Evolutionary conservation across 305 asterid genomes (phyloP).

Genomic region (Fraxinus ornus): DNA sequence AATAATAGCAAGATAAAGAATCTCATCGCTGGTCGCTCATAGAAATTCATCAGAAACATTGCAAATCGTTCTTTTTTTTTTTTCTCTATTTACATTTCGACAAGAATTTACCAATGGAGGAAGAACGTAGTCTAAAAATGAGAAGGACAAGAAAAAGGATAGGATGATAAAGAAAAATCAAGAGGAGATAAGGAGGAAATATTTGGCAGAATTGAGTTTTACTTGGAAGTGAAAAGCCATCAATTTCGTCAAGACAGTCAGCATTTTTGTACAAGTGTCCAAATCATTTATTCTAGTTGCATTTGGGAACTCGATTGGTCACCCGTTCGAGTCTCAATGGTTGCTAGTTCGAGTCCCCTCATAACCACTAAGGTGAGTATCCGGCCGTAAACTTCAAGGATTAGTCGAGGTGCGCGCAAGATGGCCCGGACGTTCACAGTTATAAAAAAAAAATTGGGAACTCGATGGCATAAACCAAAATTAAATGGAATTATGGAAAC

Average conservation of each 20-base stretch:
- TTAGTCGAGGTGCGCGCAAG: too few relatives aligned
- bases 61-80: background rate
- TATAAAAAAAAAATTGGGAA: too few relatives aligned
- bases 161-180: background rate
- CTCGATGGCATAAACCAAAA: background rate
- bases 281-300: background rate
- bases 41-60: constrained; percentile 6
- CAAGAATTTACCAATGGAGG: background rate
- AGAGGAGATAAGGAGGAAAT: background rate
- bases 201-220: background rate
- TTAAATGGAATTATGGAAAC: background rate
- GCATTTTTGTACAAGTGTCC: background rate
- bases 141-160: background rate
- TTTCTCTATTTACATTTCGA: background rate
- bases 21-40: constrained; percentile 1
- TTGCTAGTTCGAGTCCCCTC: too few relatives aligned
- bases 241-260: background rate
- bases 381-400: too few relatives aligned
- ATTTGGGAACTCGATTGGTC: too few relatives aligned
- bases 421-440: too few relatives aligned
- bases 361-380: too few relatives aligned
- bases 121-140: background rate
- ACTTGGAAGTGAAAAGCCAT: background rate
- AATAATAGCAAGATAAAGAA: constrained; percentile 9
- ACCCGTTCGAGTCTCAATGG: too few relatives aligned